phyloP scores from a whole-genome alignment of 2,329 filamentous ascomycete genomes.

The Macrophomina phaseolina region DNA sequence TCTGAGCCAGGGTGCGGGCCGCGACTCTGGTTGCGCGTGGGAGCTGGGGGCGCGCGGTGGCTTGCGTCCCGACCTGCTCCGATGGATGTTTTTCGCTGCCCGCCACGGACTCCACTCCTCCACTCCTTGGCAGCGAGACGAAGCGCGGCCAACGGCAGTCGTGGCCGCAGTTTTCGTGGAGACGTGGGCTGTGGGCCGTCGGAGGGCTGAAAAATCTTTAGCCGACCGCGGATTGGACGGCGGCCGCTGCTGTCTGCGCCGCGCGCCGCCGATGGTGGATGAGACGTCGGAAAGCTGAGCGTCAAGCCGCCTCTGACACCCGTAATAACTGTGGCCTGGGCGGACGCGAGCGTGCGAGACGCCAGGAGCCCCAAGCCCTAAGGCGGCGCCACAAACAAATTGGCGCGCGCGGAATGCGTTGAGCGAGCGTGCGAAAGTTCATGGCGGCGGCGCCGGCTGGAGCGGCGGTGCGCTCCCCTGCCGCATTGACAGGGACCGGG shows the following conservation, averaged over 20 bases:
- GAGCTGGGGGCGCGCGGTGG: slow-evolving; percentile 7
- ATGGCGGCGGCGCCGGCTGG: neutral
- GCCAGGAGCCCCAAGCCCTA: neutral
- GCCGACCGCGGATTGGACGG: slow-evolving; percentile 15
- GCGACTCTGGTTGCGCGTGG: slow-evolving; percentile 16
- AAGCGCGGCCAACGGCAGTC: slow-evolving; percentile 13
- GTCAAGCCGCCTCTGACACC: slow-evolving; percentile 9
- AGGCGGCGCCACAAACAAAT: slow-evolving; percentile 1
- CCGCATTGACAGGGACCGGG: slow-evolving; percentile 12
- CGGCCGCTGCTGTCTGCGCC: slow-evolving; percentile 7
- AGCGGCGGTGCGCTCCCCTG: slow-evolving; percentile 1
- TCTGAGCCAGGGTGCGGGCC: slow-evolving; percentile 22
- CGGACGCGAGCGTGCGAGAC: neutral
- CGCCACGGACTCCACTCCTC: slow-evolving; percentile 20
- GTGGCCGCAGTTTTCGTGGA: slow-evolving; percentile 22
- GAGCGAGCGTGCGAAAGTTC: slow-evolving; percentile 14
- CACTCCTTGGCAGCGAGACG: slow-evolving; percentile 25
- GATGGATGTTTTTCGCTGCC: slow-evolving; percentile 17
- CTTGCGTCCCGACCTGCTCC: slow-evolving; percentile 9
- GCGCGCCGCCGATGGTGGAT: neutral
- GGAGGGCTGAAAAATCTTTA: slow-evolving; percentile 25
- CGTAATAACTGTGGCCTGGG: neutral
- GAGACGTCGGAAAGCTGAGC: slow-evolving; percentile 15
- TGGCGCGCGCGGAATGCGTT: slow-evolving; percentile 18
- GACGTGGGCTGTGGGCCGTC: slow-evolving; percentile 18